A percentile compares a stretch with the other conserved stretches of the same genome.
These are phyloP conservation scores for Cryphonectria parasitica DNA, from an alignment of 2,329 filamentous ascomycete species.

Conservation along the genomic window DNA sequence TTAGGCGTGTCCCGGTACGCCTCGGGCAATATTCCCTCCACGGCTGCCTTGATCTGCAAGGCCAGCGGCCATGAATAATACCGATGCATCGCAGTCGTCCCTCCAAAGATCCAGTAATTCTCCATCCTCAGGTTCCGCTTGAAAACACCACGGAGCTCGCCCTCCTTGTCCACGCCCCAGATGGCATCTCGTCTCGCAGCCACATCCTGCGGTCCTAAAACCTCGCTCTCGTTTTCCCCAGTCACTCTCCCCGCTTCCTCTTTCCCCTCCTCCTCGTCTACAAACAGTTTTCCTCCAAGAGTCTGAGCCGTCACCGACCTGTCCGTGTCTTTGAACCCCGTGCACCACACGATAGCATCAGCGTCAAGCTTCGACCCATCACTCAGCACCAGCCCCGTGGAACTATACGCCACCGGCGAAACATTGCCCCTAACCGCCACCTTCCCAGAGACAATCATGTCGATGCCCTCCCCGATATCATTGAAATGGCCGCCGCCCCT, in stretches of 20 bases:
- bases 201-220: slow-evolving; percentile 37
- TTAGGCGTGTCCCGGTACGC: slow-evolving; percentile 37
- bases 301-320: slow-evolving; percentile 36
- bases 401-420: slow-evolving; percentile 39
- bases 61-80: slow-evolving; percentile 40
- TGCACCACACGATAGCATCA: slow-evolving; percentile 47
- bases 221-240: not conserved
- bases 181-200: slow-evolving; percentile 42
- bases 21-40: slow-evolving; percentile 41
- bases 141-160: slow-evolving; percentile 47
- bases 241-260: not conserved
- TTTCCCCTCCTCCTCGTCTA: slow-evolving; percentile 32
- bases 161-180: slow-evolving; percentile 47
- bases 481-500: slow-evolving; percentile 46
- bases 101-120: slow-evolving; percentile 43
- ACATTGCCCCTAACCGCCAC: slow-evolving; percentile 38
- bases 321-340: slow-evolving; percentile 42
- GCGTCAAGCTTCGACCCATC: slow-evolving; percentile 41
- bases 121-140: slow-evolving; percentile 40
- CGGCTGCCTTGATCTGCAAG: slow-evolving; percentile 41
- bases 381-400: slow-evolving; percentile 38
- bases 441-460: slow-evolving; percentile 39
- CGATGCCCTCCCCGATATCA: slow-evolving; percentile 41
- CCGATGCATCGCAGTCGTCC: slow-evolving; percentile 39
- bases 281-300: slow-evolving; percentile 28